Evolutionary conservation across 208 protist species (phyloP).

Genomic region (Plasmodiophora brassicae): DNA sequence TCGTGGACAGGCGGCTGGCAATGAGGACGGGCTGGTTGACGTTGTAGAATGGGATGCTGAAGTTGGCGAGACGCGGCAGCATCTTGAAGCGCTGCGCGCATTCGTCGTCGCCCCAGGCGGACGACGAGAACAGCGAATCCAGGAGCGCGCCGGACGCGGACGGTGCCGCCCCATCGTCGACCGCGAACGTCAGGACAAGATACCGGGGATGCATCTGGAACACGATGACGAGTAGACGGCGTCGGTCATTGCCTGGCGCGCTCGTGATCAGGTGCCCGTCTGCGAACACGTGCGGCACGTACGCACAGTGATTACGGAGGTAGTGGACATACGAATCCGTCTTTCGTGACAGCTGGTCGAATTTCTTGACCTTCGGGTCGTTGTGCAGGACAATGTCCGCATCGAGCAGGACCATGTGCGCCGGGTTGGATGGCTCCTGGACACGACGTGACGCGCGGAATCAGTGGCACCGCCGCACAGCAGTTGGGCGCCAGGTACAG

Average conservation of each 20-base stretch:
- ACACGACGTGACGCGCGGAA: too few species aligned
- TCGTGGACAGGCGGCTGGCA: not conserved
- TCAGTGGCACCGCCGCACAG: too few species aligned
- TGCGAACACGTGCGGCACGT: too few species aligned
- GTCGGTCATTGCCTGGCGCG: too few species aligned
- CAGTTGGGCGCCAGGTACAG: too few species aligned
- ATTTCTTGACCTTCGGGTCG: not conserved
- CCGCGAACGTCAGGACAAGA: constrained; percentile 2
- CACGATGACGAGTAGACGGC: not conserved
- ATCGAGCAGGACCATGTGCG: not conserved
- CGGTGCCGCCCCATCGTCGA: not conserved
- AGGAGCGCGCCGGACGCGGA: not conserved
- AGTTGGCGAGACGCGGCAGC: not conserved
- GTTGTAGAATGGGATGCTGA: constrained; percentile 6
- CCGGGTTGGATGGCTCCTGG: not conserved
- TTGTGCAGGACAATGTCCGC: not conserved
- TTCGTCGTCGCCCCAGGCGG: not conserved
- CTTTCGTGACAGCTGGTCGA: not conserved
- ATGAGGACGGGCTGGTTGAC: not conserved
- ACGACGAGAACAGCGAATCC: not conserved
- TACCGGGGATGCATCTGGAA: constrained; percentile 29
- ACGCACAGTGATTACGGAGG: not conserved
- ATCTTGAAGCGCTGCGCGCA: constrained; percentile 18
- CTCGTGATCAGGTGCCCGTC: too few species aligned
- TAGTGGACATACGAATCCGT: not conserved